Conservation (phyloP, 768 basidiomycete species). For the Mycena rosella region DNA sequence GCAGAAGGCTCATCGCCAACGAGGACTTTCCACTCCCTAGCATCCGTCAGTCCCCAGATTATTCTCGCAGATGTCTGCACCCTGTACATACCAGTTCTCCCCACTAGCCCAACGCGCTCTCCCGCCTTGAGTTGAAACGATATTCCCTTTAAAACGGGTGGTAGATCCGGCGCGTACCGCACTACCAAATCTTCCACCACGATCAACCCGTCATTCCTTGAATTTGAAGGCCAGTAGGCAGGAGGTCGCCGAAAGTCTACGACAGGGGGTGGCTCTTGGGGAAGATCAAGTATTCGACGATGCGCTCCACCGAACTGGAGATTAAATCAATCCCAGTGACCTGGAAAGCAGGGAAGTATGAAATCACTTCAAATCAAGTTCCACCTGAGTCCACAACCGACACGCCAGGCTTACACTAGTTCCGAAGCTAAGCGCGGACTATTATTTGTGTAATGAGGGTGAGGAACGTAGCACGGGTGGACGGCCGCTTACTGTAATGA, state of each 20-base stretch:
- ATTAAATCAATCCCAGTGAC: conserved; percentile 40
- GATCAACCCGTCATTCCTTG: conserved; percentile 69
- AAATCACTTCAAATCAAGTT: conserved; percentile 83
- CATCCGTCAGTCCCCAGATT: not conserved
- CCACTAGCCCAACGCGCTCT: conserved; percentile 84
- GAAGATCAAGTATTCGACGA: conserved; percentile 69
- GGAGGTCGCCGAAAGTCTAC: conserved; percentile 83
- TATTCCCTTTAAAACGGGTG: conserved; percentile 80
- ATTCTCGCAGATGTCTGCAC: not conserved
- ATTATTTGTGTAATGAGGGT: conserved; percentile 55
- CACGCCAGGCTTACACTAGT: conserved; percentile 63
- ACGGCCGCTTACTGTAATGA: conserved; percentile 39
- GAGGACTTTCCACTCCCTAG: conserved; percentile 84
- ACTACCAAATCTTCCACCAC: conserved; percentile 81
- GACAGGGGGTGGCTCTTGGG: conserved; percentile 84
- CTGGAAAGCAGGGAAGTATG: conserved; percentile 40
- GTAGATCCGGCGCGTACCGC: conserved; percentile 88
- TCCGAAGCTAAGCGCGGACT: not conserved
- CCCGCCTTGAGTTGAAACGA: conserved; percentile 80
- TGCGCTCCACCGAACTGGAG: not conserved
- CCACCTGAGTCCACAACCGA: conserved; percentile 63
- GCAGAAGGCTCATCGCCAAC: conserved; percentile 86
- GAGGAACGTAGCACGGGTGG: conserved; percentile 92
- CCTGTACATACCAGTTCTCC: conserved; percentile 41
- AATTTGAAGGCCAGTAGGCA: conserved; percentile 91